Percentiles rank a stretch among this genome's conserved stretches.
Conservation (phyloP, 441 rosid genomes). For the Arabidopsis hybrid region DNA sequence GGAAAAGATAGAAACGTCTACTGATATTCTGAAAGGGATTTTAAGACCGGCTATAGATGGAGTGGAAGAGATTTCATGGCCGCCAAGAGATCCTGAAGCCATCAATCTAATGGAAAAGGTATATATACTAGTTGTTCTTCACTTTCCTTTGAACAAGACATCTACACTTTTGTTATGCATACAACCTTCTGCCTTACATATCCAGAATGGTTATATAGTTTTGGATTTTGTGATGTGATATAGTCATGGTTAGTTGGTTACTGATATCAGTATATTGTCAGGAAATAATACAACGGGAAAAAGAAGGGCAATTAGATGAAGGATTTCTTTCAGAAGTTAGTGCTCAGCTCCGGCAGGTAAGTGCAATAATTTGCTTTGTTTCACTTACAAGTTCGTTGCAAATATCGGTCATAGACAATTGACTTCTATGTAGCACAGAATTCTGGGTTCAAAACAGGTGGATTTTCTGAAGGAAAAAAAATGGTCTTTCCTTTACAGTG, state of each 20-base stretch:
- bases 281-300: constrained; percentile 75
- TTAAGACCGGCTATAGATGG: constrained; percentile 72
- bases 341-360: constrained; percentile 87
- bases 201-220: not conserved
- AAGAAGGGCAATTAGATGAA: constrained; percentile 87
- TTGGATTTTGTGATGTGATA: constrained; percentile 17
- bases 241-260: not conserved
- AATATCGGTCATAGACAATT: not conserved
- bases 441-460: not conserved
- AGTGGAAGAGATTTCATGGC: constrained; percentile 80
- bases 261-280: constrained; percentile 38
- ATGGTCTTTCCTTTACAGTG: constrained; percentile 1
- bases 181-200: not conserved
- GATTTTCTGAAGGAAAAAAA: not conserved
- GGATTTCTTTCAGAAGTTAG: constrained; percentile 92
- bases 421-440: not conserved
- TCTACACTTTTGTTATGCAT: constrained; percentile 1
- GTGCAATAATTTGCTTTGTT: constrained; percentile 25
- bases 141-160: constrained; percentile 11
- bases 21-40: constrained; percentile 82
- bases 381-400: not conserved
- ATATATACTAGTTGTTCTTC: constrained; percentile 33
- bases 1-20: constrained; percentile 89
- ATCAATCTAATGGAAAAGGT: constrained; percentile 79
- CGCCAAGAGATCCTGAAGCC: constrained; percentile 81